phyloP scores from a whole-genome alignment of 768 basidiomycete genomes.

The Suillus americanus region DNA sequence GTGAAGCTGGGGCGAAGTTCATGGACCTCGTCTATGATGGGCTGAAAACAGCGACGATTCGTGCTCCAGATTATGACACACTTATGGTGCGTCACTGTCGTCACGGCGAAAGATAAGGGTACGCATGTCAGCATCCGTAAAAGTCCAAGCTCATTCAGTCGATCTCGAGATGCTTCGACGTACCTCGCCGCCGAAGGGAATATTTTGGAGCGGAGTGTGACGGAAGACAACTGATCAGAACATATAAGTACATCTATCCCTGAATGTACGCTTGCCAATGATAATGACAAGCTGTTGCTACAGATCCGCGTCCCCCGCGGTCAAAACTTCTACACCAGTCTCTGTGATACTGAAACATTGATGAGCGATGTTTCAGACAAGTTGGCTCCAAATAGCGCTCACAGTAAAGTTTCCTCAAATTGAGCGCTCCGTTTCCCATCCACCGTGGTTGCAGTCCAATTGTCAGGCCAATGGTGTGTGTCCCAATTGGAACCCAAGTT shows the following conservation, averaged over 20 bases:
- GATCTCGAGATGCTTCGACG: slow-evolving; percentile 23
- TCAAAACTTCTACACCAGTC: slow-evolving; percentile 85
- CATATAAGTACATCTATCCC: background rate
- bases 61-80: slow-evolving; percentile 97
- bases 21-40: slow-evolving; percentile 91
- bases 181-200: slow-evolving; percentile 23
- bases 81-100: slow-evolving; percentile 74
- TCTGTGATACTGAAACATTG: slow-evolving; percentile 73
- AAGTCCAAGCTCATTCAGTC: slow-evolving; percentile 10
- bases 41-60: slow-evolving; percentile 92
- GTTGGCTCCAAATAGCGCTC: slow-evolving; percentile 32
- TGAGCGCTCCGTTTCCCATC: slow-evolving; percentile 94
- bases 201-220: slow-evolving; percentile 16
- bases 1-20: slow-evolving; percentile 87
- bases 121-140: slow-evolving; percentile 28
- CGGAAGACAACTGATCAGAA: slow-evolving; percentile 6
- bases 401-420: slow-evolving; percentile 97
- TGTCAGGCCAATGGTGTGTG: slow-evolving; percentile 86
- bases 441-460: slow-evolving; percentile 93
- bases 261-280: background rate
- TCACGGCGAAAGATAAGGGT: slow-evolving; percentile 27
- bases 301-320: slow-evolving; percentile 45
- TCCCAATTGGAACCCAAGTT: slow-evolving; percentile 82
- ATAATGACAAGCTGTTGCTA: slow-evolving; percentile 10
- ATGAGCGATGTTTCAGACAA: background rate